A percentile compares a stretch with the other conserved stretches of the same genome.
Conservation (phyloP, 257 asterid species). For the Anisodus tanguticus region DNA sequence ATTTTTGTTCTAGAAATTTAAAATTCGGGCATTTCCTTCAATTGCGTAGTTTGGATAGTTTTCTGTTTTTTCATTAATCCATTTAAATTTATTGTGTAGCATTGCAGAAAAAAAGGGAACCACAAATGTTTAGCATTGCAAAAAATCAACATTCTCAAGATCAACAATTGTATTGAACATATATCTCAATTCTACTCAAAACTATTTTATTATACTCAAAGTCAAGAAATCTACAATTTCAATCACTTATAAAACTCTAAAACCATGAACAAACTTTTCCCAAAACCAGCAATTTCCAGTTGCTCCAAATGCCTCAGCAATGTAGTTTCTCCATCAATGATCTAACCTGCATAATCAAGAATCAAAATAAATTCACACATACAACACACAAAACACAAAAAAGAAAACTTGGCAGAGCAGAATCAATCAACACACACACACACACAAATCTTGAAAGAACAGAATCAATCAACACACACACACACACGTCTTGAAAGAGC, state of each 20-base stretch:
- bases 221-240: not conserved
- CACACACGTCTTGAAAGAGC: not conserved
- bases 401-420: not conserved
- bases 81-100: too few species aligned
- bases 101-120: not conserved
- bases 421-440: not conserved
- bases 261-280: not conserved
- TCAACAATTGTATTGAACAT: not conserved
- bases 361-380: not conserved
- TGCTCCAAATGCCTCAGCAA: not conserved
- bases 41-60: too few species aligned
- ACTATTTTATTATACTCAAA: not conserved
- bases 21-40: not conserved
- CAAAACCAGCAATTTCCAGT: not conserved
- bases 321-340: not conserved
- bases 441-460: not conserved
- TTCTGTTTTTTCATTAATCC: too few species aligned
- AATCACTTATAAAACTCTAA: not conserved
- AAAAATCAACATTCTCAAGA: not conserved
- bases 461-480: not conserved
- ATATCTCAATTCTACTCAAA: not conserved
- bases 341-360: not conserved
- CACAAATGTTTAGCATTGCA: not conserved
- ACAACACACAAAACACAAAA: not conserved
- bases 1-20: not conserved